These are phyloP conservation scores for Epichloe sibirici DNA, from an alignment of 2,329 filamentous ascomycete species.

Conservation along the genomic window DNA sequence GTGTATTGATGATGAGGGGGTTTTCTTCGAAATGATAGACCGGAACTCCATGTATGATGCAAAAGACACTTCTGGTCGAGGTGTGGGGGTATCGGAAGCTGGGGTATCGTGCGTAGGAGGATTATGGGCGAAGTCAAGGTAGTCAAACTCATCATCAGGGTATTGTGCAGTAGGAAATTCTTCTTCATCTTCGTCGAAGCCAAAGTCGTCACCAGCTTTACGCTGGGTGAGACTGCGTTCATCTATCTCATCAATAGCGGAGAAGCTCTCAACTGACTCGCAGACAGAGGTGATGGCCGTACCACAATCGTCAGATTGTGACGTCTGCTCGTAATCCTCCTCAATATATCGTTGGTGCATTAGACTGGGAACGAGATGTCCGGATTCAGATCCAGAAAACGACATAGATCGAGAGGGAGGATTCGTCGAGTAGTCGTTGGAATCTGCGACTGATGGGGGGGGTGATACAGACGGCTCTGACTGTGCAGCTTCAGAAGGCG, in stretches of 20 bases:
- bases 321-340: slow-evolving; percentile 32
- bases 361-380: slow-evolving; percentile 22
- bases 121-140: slow-evolving; percentile 12
- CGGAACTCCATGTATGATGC: slow-evolving; percentile 27
- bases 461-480: slow-evolving; percentile 31
- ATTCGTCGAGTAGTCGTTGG: slow-evolving; percentile 21
- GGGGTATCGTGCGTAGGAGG: slow-evolving; percentile 20
- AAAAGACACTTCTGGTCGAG: slow-evolving; percentile 23
- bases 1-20: slow-evolving; percentile 20
- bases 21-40: slow-evolving; percentile 17
- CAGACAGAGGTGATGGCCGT: slow-evolving; percentile 32
- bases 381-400: slow-evolving; percentile 39
- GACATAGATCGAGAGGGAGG: slow-evolving; percentile 37
- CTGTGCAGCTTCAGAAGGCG: slow-evolving; percentile 37
- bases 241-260: slow-evolving; percentile 20
- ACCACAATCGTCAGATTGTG: slow-evolving; percentile 33
- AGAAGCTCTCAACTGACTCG: slow-evolving; percentile 29
- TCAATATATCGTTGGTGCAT: slow-evolving; percentile 18
- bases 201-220: slow-evolving; percentile 19
- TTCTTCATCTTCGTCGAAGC: slow-evolving; percentile 23
- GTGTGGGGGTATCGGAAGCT: slow-evolving; percentile 33
- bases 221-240: slow-evolving; percentile 18
- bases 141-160: slow-evolving; percentile 25
- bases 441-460: slow-evolving; percentile 20
- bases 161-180: slow-evolving; percentile 27